These are phyloP conservation scores for Thozetella sp. DNA, from an alignment of 495 filamentous ascomycete genomes.

Conservation along the genomic window DNA sequence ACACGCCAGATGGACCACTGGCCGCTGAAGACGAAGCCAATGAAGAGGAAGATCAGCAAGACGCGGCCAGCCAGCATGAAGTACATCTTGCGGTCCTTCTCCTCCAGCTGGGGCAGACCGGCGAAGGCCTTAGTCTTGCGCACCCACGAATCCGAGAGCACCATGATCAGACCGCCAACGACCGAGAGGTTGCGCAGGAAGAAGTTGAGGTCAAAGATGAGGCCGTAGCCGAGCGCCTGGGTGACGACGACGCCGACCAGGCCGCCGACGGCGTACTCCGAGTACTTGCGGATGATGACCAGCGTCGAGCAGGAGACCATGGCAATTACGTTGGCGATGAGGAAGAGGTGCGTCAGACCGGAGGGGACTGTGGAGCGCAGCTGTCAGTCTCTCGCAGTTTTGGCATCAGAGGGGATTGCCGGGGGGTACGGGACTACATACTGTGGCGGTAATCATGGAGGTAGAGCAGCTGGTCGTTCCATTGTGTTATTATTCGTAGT, in stretches of 20 bases:
- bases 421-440: conserved; percentile 42
- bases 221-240: conserved; percentile 95
- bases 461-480: conserved; percentile 92
- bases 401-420: not conserved
- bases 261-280: conserved; percentile 88
- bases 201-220: conserved; percentile 99
- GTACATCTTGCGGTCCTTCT: conserved; percentile 99
- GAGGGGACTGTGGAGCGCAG: conserved; percentile 65
- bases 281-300: conserved; percentile 89
- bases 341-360: conserved; percentile 92
- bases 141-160: conserved; percentile 96
- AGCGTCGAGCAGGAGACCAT: conserved; percentile 83
- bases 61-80: conserved; percentile 96
- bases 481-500: conserved; percentile 95
- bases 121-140: conserved; percentile 96
- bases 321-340: conserved; percentile 85
- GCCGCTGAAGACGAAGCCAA: conserved; percentile 94
- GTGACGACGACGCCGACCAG: conserved; percentile 89
- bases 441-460: conserved; percentile 92
- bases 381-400: conserved; percentile 14
- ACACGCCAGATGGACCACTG: conserved; percentile 88
- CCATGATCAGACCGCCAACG: conserved; percentile 96
- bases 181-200: conserved; percentile 98
- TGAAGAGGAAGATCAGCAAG: conserved; percentile 94
- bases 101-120: conserved; percentile 88